A percentile compares a stretch with the other conserved stretches of the same genome.
Conservation (phyloP, 2,329 filamentous ascomycete species). For the Fusarium continuum region DNA sequence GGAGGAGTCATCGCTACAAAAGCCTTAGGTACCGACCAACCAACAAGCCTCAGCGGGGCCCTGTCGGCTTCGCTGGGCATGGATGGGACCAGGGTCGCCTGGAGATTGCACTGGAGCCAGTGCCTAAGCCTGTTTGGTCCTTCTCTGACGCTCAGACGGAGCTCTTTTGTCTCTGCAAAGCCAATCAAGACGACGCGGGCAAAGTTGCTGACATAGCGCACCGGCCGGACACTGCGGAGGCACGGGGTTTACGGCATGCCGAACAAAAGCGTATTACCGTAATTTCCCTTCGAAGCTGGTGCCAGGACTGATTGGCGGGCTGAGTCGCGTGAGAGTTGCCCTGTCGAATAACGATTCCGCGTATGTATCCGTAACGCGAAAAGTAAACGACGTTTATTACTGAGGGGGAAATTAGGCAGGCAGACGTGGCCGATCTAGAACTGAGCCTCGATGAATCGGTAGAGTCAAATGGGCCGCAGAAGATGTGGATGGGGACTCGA, state of each 20-base stretch:
- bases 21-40: constrained; percentile 34
- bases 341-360: constrained; percentile 27
- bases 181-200: constrained; percentile 24
- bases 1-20: constrained; percentile 42
- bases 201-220: constrained; percentile 38
- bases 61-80: constrained; percentile 19
- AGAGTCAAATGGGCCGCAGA: background rate
- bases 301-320: constrained; percentile 35
- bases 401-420: constrained; percentile 6
- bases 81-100: constrained; percentile 27
- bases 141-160: constrained; percentile 37
- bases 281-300: constrained; percentile 40
- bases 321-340: constrained; percentile 38
- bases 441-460: constrained; percentile 17
- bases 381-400: constrained; percentile 20
- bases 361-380: constrained; percentile 15
- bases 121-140: constrained; percentile 34
- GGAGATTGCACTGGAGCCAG: constrained; percentile 43
- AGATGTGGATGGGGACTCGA: too few relatives aligned
- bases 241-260: constrained; percentile 40
- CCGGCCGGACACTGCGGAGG: constrained; percentile 35
- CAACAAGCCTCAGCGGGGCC: constrained; percentile 37
- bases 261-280: constrained; percentile 40
- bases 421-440: constrained; percentile 5
- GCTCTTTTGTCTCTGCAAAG: constrained; percentile 19